A percentile compares a stretch with the other conserved stretches of the same genome.
Evolutionary conservation across 306 rosid species (phyloP).

Genomic region (Vigna trinervia): DNA sequence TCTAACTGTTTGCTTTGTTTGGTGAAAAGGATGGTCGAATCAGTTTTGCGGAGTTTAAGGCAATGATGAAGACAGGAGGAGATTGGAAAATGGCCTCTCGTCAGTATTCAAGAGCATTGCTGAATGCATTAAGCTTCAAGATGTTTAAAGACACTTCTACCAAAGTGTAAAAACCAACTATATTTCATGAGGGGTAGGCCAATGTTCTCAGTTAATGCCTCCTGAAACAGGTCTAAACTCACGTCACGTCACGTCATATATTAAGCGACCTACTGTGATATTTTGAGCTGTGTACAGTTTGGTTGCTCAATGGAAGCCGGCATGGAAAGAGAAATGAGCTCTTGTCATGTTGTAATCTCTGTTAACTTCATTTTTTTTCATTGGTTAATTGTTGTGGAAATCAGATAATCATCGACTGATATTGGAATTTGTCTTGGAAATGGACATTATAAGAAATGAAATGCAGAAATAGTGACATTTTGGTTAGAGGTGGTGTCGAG

Average conservation of each 20-base stretch:
- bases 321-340: constrained; percentile 38
- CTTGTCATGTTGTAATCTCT: constrained; percentile 32
- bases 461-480: constrained; percentile 7
- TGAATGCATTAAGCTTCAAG: constrained; percentile 78
- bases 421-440: constrained; percentile 17
- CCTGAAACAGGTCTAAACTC: constrained; percentile 21
- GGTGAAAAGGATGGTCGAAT: constrained; percentile 81
- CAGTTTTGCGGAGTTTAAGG: constrained; percentile 81
- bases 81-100: constrained; percentile 98
- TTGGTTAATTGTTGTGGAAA: constrained; percentile 32
- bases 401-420: constrained; percentile 1
- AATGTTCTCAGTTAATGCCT: constrained; percentile 28
- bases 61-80: constrained; percentile 88
- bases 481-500: not conserved
- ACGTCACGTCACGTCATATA: constrained; percentile 11
- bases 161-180: constrained; percentile 14
- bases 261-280: constrained; percentile 12
- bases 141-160: constrained; percentile 68
- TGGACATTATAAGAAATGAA: constrained; percentile 3
- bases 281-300: constrained; percentile 50
- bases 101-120: constrained; percentile 83
- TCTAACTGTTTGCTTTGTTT: not conserved
- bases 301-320: constrained; percentile 14
- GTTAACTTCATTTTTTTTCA: constrained; percentile 16
- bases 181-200: constrained; percentile 11